These are phyloP conservation scores for Penicillium flavigenum DNA, from an alignment of 495 filamentous ascomycete genomes.

Conservation along the genomic window DNA sequence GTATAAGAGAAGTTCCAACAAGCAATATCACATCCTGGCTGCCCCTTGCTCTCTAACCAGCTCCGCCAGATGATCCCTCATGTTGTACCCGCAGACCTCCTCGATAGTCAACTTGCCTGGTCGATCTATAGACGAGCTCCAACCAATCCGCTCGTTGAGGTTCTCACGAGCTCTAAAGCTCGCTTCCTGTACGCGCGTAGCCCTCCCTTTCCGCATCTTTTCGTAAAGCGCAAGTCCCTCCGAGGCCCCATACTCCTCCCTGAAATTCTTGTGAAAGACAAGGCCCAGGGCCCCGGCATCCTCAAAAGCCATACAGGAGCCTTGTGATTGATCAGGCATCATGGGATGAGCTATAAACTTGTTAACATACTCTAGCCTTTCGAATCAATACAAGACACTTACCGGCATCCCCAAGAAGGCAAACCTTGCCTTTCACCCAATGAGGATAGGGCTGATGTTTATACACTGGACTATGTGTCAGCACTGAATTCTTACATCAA, in stretches of 20 bases:
- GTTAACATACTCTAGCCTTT: neutral
- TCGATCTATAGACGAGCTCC: constrained; percentile 21
- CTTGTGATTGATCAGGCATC: constrained; percentile 47
- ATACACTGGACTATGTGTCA: constrained; percentile 21
- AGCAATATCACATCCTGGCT: neutral
- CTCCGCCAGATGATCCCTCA: constrained; percentile 23
- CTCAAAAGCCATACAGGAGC: constrained; percentile 42
- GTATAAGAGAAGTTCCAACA: no score
- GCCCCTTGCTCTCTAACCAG: constrained; percentile 9
- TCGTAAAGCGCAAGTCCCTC: constrained; percentile 42
- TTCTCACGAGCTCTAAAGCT: constrained; percentile 31
- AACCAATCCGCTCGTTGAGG: constrained; percentile 33
- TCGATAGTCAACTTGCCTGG: constrained; percentile 34
- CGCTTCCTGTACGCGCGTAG: constrained; percentile 42
- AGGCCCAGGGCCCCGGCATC: constrained; percentile 39
- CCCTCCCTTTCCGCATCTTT: constrained; percentile 38
- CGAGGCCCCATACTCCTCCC: constrained; percentile 23
- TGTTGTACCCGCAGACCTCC: constrained; percentile 32
- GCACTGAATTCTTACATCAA: neutral
- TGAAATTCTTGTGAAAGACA: constrained; percentile 34
- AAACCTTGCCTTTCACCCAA: constrained; percentile 28
- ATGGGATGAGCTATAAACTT: constrained; percentile 45
- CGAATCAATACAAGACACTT: neutral
- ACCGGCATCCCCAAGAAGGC: constrained; percentile 33
- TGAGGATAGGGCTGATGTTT: constrained; percentile 31